Conservation (phyloP, 2,329 filamentous ascomycete species). For the Aspergillus fumigatiaffinis region DNA sequence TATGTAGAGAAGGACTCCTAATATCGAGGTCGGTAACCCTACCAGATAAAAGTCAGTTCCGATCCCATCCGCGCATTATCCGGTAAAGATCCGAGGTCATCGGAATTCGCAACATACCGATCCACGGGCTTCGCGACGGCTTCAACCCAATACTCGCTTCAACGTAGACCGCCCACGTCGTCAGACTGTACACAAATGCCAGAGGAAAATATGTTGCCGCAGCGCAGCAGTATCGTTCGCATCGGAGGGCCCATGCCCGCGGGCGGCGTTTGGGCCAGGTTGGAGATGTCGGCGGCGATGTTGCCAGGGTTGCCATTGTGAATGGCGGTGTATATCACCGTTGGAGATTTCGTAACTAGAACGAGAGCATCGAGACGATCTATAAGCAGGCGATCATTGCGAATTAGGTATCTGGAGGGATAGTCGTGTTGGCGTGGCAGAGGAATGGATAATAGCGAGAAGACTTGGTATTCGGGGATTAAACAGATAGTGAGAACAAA, state of each 20-base stretch:
- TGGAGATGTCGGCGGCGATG: constrained; percentile 38
- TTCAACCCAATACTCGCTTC: constrained; percentile 67
- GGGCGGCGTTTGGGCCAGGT: constrained; percentile 40
- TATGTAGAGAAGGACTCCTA: constrained; percentile 68
- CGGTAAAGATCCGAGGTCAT: neutral
- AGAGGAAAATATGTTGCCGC: constrained; percentile 81
- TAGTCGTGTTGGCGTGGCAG: neutral
- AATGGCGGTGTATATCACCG: constrained; percentile 1
- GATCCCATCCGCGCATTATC: neutral
- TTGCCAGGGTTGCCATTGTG: constrained; percentile 37
- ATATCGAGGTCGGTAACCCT: constrained; percentile 50
- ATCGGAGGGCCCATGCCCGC: constrained; percentile 42
- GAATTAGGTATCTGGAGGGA: neutral
- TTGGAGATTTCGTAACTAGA: neutral
- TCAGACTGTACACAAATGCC: constrained; percentile 79
- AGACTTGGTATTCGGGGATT: neutral
- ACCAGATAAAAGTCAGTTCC: neutral
- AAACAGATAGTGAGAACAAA: neutral
- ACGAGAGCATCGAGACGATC: neutral
- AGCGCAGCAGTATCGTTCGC: constrained; percentile 81
- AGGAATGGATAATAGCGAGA: neutral
- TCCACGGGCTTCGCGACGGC: constrained; percentile 47
- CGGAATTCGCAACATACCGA: constrained; percentile 27
- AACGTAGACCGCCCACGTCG: constrained; percentile 93
- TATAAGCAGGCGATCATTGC: neutral